Conservation (phyloP, 1,284 basidiomycete species). For the Erythrobasidium hasegawianum region DNA sequence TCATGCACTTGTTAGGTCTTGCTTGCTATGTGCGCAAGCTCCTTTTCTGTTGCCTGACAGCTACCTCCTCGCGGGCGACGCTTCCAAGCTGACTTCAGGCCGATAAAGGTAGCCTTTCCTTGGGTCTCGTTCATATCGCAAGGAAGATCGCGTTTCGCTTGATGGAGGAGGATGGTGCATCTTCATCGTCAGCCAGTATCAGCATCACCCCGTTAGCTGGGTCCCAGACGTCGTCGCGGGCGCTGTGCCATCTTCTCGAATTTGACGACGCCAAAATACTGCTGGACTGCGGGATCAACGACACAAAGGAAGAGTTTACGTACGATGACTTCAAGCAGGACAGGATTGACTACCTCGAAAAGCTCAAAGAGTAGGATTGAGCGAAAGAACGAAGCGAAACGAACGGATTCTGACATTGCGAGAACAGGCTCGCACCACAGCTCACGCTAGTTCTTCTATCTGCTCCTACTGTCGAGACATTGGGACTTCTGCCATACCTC, state of each 20-base stretch:
- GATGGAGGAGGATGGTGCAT: not conserved
- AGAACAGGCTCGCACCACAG: constrained; percentile 68
- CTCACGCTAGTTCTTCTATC: constrained; percentile 86
- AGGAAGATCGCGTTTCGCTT: not conserved
- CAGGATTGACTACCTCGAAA: constrained; percentile 47
- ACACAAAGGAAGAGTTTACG: constrained; percentile 45
- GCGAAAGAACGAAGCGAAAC: not conserved
- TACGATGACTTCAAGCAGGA: constrained; percentile 43
- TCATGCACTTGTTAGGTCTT: too few species aligned
- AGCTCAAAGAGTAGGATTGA: constrained; percentile 50
- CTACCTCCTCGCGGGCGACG: too few species aligned
- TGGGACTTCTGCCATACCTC: constrained; percentile 59
- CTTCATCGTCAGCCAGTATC: constrained; percentile 36
- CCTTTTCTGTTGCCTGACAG: too few species aligned
- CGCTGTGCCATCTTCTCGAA: constrained; percentile 71
- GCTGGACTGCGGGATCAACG: constrained; percentile 73
- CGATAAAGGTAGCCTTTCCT: too few species aligned
- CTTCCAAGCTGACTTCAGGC: too few species aligned
- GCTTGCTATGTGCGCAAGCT: too few species aligned
- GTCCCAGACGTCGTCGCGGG: constrained; percentile 41
- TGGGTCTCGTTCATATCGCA: too few species aligned
- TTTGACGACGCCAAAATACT: constrained; percentile 92
- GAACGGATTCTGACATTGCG: not conserved
- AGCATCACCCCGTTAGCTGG: constrained; percentile 42
- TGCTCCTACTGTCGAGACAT: constrained; percentile 83